A percentile compares a stretch with the other conserved stretches of the same genome.
Evolutionary conservation across 495 filamentous ascomycete species (phyloP).

Genomic region (Lasiosphaeriaceae sp.): DNA sequence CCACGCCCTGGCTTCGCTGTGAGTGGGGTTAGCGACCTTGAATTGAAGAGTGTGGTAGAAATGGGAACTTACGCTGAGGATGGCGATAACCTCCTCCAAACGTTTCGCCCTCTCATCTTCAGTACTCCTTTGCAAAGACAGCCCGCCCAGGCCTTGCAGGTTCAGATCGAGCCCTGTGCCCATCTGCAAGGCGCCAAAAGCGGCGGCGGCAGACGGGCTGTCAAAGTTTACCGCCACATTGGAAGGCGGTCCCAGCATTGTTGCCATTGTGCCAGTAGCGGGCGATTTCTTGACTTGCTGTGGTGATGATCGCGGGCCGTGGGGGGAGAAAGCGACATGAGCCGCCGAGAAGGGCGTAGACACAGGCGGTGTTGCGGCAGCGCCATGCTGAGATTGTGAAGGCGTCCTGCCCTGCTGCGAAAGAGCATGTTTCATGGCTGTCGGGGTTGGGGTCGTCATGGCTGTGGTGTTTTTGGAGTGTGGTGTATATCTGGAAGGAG

Average conservation of each 20-base stretch:
- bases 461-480: background rate
- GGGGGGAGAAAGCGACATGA: conserved; percentile 49
- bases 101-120: conserved; percentile 57
- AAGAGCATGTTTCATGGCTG: conserved; percentile 34
- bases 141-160: conserved; percentile 34
- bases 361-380: conserved; percentile 49
- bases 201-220: conserved; percentile 49
- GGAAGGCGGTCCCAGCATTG: conserved; percentile 35
- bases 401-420: conserved; percentile 49
- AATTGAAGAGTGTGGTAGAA: no score
- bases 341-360: conserved; percentile 53
- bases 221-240: conserved; percentile 45
- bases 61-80: conserved; percentile 22
- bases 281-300: conserved; percentile 56
- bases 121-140: conserved; percentile 35
- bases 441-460: conserved; percentile 51
- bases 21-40: conserved; percentile 4
- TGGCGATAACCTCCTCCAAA: conserved; percentile 50
- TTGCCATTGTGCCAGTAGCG: conserved; percentile 30
- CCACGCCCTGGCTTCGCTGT: conserved; percentile 47
- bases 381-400: conserved; percentile 40
- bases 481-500: no score
- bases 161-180: conserved; percentile 35
- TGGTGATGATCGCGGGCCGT: conserved; percentile 47
- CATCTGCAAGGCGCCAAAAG: conserved; percentile 43